These are phyloP conservation scores for Trichoderma oligosporum DNA, from an alignment of 2,329 filamentous ascomycete species.

Conservation along the genomic window DNA sequence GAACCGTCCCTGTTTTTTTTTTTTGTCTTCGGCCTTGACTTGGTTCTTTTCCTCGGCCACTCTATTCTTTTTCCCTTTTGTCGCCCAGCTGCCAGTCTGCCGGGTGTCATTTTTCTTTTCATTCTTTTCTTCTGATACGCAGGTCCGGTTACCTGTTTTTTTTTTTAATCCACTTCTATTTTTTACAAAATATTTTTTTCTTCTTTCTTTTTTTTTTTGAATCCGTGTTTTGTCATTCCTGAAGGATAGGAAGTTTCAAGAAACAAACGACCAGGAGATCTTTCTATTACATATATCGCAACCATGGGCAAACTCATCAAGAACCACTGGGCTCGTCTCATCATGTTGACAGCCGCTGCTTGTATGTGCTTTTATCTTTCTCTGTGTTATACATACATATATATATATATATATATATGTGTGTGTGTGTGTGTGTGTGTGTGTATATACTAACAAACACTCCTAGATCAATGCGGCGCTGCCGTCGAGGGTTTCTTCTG, in stretches of 20 bases:
- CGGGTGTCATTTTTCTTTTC: slow-evolving; percentile 14
- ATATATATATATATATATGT: no score
- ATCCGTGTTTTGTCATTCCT: no score
- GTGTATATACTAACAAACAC: neutral
- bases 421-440: no score
- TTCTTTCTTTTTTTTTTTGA: slow-evolving; percentile 28
- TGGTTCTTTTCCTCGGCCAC: slow-evolving; percentile 16
- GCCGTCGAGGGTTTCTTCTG: slow-evolving; percentile 89
- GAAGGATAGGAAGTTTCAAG: no score
- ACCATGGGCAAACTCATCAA: slow-evolving; percentile 97
- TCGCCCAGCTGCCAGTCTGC: slow-evolving; percentile 16
- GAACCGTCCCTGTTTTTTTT: neutral
- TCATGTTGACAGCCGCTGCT: slow-evolving; percentile 77
- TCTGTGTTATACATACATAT: neutral
- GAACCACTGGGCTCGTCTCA: slow-evolving; percentile 97
- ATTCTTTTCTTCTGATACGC: slow-evolving; percentile 29
- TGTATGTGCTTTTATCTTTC: slow-evolving; percentile 53
- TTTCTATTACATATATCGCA: slow-evolving; percentile 20
- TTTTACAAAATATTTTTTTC: neutral
- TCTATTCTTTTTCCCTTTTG: slow-evolving; percentile 6
- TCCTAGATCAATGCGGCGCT: slow-evolving; percentile 76
- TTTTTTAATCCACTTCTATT: slow-evolving; percentile 26
- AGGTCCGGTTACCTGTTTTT: slow-evolving; percentile 52
- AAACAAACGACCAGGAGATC: neutral
- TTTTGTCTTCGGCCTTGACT: neutral